Conservation (phyloP, 257 asterid genomes). For the Prunella vulgaris region DNA sequence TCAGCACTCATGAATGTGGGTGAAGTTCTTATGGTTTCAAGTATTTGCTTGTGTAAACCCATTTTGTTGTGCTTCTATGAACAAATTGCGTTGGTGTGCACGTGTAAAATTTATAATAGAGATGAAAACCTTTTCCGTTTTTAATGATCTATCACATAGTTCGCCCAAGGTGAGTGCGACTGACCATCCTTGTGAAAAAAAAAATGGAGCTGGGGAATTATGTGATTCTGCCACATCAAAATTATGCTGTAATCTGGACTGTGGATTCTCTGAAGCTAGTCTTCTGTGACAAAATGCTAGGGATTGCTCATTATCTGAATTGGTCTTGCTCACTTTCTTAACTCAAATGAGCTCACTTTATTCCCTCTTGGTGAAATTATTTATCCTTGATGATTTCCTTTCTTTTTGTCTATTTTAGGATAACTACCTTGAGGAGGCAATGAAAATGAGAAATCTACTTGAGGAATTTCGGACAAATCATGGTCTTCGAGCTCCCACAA, state of each 20-base stretch:
- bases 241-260: not conserved
- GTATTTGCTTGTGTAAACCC: not conserved
- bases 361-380: not conserved
- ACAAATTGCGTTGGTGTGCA: not conserved
- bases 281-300: not conserved
- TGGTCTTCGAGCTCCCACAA: conserved; percentile 96
- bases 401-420: conserved; percentile 47
- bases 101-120: not conserved
- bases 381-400: not conserved
- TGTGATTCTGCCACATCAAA: not conserved
- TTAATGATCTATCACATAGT: not conserved
- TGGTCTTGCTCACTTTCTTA: not conserved
- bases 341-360: conserved; percentile 1
- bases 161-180: not conserved
- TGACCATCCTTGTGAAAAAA: not conserved
- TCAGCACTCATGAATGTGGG: not conserved
- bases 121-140: not conserved
- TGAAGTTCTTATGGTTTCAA: not conserved
- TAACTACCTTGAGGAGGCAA: conserved; percentile 99
- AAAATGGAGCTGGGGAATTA: not conserved
- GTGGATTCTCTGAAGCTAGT: not conserved
- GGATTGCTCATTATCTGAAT: not conserved
- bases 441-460: conserved; percentile 94
- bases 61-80: not conserved
- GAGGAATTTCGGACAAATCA: conserved; percentile 87